phyloP scores from a whole-genome alignment of 495 filamentous ascomycete species.

The Tetracladium setigerum region DNA sequence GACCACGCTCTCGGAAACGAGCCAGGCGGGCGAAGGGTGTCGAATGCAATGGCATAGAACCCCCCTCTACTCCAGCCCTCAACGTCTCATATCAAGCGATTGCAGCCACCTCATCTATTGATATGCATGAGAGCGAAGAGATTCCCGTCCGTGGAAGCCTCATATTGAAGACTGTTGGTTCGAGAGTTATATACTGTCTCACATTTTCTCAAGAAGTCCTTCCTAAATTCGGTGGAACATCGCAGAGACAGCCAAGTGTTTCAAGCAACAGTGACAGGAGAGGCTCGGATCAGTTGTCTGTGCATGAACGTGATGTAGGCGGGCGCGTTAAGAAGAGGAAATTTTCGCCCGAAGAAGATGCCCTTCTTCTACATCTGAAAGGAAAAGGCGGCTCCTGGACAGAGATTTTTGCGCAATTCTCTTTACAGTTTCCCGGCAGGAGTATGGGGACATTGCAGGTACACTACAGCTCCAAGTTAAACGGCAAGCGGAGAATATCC shows the following conservation, averaged over 20 bases:
- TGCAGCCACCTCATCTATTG: constrained; percentile 10
- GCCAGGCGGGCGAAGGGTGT: constrained; percentile 9
- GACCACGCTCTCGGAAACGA: constrained; percentile 14
- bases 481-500: no score
- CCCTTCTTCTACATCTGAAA: constrained; percentile 11
- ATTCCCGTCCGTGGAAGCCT: constrained; percentile 17
- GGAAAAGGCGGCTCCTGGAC: constrained; percentile 13
- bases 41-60: constrained; percentile 10
- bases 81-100: constrained; percentile 13
- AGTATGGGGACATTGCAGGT: constrained; percentile 18
- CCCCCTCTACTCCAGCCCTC: constrained; percentile 6
- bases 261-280: not conserved
- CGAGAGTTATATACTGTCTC: constrained; percentile 18
- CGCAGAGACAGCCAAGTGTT: constrained; percentile 1
- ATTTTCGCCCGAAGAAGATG: constrained; percentile 11
- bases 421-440: no score
- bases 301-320: not conserved
- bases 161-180: constrained; percentile 14
- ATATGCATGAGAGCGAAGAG: constrained; percentile 17
- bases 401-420: constrained; percentile 16
- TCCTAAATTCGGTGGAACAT: not conserved
- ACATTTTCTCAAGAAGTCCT: constrained; percentile 20
- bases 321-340: not conserved
- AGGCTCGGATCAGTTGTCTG: not conserved
- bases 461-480: constrained; percentile 18